Evolutionary conservation across 2,329 filamentous ascomycete genomes (phyloP), one percentile per base, ranked within the genome.

Genomic region (Aspergillus ibericus): DNA sequence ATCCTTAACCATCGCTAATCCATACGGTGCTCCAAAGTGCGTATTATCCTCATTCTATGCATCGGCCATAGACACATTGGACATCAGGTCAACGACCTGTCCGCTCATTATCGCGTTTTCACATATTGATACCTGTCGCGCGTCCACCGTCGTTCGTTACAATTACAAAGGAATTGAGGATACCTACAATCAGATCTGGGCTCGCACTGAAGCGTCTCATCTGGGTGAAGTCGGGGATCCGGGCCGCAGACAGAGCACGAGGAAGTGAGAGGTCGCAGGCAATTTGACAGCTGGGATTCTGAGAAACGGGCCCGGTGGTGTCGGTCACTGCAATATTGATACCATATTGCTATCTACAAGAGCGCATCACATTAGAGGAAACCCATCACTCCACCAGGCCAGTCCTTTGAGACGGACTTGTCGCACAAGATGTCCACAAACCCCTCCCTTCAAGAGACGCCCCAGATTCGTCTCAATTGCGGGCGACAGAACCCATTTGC

Each of bases 391-490:
- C n/a, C n/a, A 34, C 42, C 36, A 49, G 53, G 40, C 44, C 44
- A 16, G 44, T 48, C 25, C 25, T 8, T 29, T 16, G 22, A 48
- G 44, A 29, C 25, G 25, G 44, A 48, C 44, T 48, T 16, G 5
- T 29, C 13, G 2, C n/a, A 25, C 57, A 61, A 20, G 25, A 65
- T 67, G 63, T 48, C 56, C 55, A 52, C 59, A 15, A 47, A 47
- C 16, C 46, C 53, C 5, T 36, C 55, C 47, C 61, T 38, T 60
- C 67, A 53, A 50, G 64, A 60, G 47, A 73, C 82, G 61, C 85
- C 85, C 64, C 86, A 88, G 64, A 84, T 89, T 59, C 84, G 85
- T 58, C 80, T 89, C 63, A 88, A 88, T 68, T 87, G 85, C 25
- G 85, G 82, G 47, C 80, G 78, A 63, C 80, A 83, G 63, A 81